phyloP scores from a whole-genome alignment of 129 eudicot genomes.

The Kitagawia praeruptora region DNA sequence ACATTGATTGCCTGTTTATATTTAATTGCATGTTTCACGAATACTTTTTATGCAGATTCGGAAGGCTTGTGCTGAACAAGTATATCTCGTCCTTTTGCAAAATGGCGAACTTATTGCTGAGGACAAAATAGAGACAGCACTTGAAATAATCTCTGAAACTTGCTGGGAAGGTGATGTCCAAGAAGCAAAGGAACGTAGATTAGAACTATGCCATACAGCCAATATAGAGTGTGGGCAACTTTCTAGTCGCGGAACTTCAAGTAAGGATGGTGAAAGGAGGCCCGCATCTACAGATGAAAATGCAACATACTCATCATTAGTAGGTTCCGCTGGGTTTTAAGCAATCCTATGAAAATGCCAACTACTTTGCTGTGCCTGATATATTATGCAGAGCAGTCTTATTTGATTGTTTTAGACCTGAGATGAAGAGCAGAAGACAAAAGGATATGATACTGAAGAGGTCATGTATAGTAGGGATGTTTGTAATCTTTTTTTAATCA shows the following conservation, averaged over 20 bases:
- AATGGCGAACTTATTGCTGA: slow-evolving; percentile 55
- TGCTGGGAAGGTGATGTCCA: slow-evolving; percentile 92
- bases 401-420: background rate
- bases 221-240: slow-evolving; percentile 40
- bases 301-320: slow-evolving; percentile 50
- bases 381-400: background rate
- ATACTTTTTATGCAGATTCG: slow-evolving; percentile 48
- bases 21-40: background rate
- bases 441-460: background rate
- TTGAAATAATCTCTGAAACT: slow-evolving; percentile 73
- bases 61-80: slow-evolving; percentile 90
- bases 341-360: background rate
- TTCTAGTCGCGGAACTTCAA: background rate
- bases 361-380: background rate
- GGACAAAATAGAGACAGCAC: slow-evolving; percentile 53
- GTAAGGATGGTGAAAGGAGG: slow-evolving; percentile 9
- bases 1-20: too few species aligned
- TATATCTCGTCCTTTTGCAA: slow-evolving; percentile 84
- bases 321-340: slow-evolving; percentile 53
- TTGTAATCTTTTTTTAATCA: background rate
- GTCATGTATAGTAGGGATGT: background rate
- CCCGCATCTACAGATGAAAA: slow-evolving; percentile 35
- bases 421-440: background rate
- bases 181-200: slow-evolving; percentile 60
- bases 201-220: slow-evolving; percentile 45